Evolutionary conservation across 1,284 basidiomycete genomes (phyloP), one percentile per base, ranked within the genome.

Genomic region (Rhodotorula glutinis): DNA sequence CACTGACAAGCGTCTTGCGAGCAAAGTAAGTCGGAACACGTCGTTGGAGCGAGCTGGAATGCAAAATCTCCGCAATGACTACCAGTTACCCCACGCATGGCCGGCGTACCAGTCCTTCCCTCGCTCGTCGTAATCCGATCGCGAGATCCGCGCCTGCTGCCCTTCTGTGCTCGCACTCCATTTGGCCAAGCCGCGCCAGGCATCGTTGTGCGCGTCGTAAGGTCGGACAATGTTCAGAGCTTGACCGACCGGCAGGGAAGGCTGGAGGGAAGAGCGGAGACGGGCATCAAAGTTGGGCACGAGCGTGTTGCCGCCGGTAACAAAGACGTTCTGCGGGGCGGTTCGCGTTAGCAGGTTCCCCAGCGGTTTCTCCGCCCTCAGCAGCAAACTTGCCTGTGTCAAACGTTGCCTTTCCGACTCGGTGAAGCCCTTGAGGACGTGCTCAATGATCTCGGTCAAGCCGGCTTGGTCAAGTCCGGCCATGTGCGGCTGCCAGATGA

Each of bases 401-500:
- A 93, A 81, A 46, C 85, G 79, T 19, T 79, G 79, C 71, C 88
- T 86, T 56, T 91, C 87, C 4, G 81, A 79, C 47, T 87, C 84
- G 5, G 85, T 80, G 79, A 95, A 96, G 16, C 88, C 84, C n/a
- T 87, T 85, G 57, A 99, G 82, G 44, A 98, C 84, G 78, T 87
- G 90, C 73, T 91, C 90, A 29, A 93, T 81, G 2, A 97, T 86
- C 79, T 99, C 96, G 19, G 88, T 90, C 4, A 99, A 78, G 0
- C 96, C 96, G 0, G 96, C 95, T 27, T 89, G 91, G 78, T 98
- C 96, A 29, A 97, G 84, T 0, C 96, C 96, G 4, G 93, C 94
- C 84, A 97, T 93, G 19, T 83, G 82, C 0, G 96, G 95, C 62
- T 92, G 88, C 82, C 95, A 98, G 82, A 90, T 92, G 0, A 92